Evolutionary conservation across 2,329 filamentous ascomycete genomes (phyloP).

Genomic region (Berkeleyomyces basicola): DNA sequence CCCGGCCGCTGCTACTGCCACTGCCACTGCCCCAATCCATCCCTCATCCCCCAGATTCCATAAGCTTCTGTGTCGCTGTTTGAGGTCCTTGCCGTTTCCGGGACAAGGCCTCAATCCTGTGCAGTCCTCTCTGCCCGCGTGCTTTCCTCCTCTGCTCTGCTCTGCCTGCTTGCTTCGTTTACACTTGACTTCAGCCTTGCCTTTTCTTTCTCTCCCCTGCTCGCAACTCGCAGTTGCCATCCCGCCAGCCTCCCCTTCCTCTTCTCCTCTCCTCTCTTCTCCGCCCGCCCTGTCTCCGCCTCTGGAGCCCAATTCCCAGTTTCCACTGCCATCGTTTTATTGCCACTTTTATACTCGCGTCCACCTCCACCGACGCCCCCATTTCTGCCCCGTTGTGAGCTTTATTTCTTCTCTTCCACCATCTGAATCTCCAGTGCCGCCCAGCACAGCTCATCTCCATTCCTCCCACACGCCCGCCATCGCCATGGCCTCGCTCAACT

Average conservation of each 20-base stretch:
- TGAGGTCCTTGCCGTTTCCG: background rate
- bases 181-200: constrained; percentile 3
- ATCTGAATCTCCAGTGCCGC: background rate
- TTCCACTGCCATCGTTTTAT: background rate
- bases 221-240: background rate
- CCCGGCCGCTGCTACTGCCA: background rate
- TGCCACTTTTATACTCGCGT: background rate
- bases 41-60: background rate
- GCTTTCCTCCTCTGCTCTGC: background rate
- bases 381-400: background rate
- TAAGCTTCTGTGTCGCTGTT: background rate
- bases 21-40: background rate
- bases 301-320: background rate
- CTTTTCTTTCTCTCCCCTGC: background rate
- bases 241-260: constrained; percentile 3
- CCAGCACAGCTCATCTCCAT: background rate
- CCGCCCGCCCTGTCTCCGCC: background rate
- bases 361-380: background rate
- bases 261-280: background rate
- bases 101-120: constrained; percentile 1
- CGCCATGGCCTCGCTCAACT: constrained; percentile 61
- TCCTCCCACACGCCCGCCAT: background rate
- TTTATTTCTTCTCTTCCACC: background rate
- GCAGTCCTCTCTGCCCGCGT: background rate
- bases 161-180: background rate